Evolutionary conservation across 148 eudicot species (phyloP).

Genomic region (Vaccinium myrtillus): DNA sequence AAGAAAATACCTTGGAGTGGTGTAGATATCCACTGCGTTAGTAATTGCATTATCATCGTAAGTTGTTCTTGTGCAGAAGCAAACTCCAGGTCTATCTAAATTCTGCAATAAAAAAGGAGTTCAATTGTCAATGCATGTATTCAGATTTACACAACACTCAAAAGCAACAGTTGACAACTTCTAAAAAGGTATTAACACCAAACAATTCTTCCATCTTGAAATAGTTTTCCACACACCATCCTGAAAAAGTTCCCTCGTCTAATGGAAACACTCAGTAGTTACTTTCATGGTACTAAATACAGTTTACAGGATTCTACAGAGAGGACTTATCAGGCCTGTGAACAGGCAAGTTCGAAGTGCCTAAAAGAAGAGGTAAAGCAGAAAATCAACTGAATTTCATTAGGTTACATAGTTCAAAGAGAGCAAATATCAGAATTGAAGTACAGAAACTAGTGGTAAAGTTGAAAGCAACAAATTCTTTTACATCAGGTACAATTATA

Average conservation of each 20-base stretch:
- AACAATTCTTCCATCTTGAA: not conserved
- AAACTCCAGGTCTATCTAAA: slow-evolving; percentile 71
- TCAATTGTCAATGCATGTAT: not conserved
- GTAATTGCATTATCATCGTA: slow-evolving; percentile 87
- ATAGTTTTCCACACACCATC: not conserved
- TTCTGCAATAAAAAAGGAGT: slow-evolving; percentile 45
- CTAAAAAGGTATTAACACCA: slow-evolving; percentile 14
- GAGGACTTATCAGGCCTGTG: not conserved
- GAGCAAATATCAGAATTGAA: not conserved
- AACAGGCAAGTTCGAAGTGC: not conserved
- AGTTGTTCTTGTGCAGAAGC: slow-evolving; percentile 74
- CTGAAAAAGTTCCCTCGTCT: not conserved
- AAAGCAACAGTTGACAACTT: not conserved
- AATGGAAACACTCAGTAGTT: not conserved
- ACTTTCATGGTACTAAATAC: not conserved
- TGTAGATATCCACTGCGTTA: slow-evolving; percentile 77
- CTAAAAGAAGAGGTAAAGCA: not conserved
- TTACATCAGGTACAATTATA: not conserved
- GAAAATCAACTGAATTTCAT: not conserved
- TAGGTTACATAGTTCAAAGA: not conserved
- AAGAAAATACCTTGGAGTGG: slow-evolving; percentile 48
- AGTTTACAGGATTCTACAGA: not conserved
- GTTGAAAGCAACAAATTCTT: not conserved
- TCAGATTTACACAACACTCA: not conserved
- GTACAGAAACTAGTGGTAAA: not conserved